These are phyloP conservation scores for Geosmithia flava DNA, from an alignment of 2,329 filamentous ascomycete genomes.

Conservation along the genomic window DNA sequence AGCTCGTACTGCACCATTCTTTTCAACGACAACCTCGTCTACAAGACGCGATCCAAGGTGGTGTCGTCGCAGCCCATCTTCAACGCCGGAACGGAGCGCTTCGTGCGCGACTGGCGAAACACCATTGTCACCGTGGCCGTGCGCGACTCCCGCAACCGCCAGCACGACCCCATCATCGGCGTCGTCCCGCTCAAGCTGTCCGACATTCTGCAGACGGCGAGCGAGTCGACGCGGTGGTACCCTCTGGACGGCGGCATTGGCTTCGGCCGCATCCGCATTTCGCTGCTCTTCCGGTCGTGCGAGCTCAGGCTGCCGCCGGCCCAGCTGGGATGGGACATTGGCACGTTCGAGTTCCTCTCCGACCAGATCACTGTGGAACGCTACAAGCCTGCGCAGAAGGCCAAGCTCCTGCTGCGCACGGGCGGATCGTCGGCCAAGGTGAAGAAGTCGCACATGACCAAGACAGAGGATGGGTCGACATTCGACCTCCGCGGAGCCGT, in stretches of 20 bases:
- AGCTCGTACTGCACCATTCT: constrained; percentile 91
- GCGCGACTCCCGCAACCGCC: constrained; percentile 74
- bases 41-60: constrained; percentile 90
- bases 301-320: constrained; percentile 75
- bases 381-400: constrained; percentile 51
- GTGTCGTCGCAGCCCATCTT: constrained; percentile 93
- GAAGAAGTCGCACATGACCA: constrained; percentile 47
- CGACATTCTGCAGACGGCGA: constrained; percentile 77
- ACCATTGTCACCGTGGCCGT: constrained; percentile 78
- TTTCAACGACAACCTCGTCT: constrained; percentile 78
- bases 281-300: constrained; percentile 78
- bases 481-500: constrained; percentile 35
- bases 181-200: constrained; percentile 81
- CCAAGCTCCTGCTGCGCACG: constrained; percentile 70
- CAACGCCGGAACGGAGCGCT: constrained; percentile 89
- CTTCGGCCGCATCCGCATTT: constrained; percentile 81
- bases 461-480: constrained; percentile 38
- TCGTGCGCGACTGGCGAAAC: constrained; percentile 87
- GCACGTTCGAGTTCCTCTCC: constrained; percentile 79
- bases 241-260: constrained; percentile 91
- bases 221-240: constrained; percentile 84
- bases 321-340: constrained; percentile 88
- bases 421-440: constrained; percentile 71
- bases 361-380: constrained; percentile 53
- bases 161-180: constrained; percentile 90